Conservation (phyloP, 768 basidiomycete species). For the Boletus sp. region DNA sequence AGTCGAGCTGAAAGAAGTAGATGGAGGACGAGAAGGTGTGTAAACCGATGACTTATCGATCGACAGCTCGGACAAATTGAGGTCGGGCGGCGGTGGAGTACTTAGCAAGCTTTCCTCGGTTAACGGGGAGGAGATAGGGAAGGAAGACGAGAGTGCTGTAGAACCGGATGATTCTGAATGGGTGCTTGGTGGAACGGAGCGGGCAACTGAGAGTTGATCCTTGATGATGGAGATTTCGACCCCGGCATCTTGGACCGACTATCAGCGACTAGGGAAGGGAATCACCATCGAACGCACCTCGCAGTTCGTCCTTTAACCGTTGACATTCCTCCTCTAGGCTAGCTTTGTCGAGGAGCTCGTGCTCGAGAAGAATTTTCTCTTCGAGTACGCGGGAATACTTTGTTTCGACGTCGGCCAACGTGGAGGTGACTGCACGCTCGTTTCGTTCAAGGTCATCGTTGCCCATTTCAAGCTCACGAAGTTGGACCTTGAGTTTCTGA, state of each 20-base stretch:
- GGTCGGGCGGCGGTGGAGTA: constrained; percentile 56
- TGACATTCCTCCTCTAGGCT: constrained; percentile 88
- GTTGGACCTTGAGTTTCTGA: constrained; percentile 64
- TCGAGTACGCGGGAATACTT: constrained; percentile 90
- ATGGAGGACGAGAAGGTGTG: constrained; percentile 33
- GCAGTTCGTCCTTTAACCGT: constrained; percentile 85
- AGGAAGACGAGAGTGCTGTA: constrained; percentile 32
- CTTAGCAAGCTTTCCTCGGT: constrained; percentile 56
- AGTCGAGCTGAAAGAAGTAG: constrained; percentile 30
- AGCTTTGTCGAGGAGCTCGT: constrained; percentile 90
- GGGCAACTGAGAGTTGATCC: constrained; percentile 58
- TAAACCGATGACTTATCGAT: constrained; percentile 39
- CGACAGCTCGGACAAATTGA: constrained; percentile 56
- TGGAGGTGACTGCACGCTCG: constrained; percentile 84
- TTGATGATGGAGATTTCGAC: constrained; percentile 80
- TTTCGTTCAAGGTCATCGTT: constrained; percentile 97
- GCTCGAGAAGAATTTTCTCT: constrained; percentile 95
- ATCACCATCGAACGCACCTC: constrained; percentile 61
- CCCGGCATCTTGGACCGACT: constrained; percentile 61
- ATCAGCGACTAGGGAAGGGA: constrained; percentile 9
- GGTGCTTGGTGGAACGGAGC: constrained; percentile 30
- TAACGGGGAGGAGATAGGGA: constrained; percentile 30
- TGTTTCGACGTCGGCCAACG: constrained; percentile 77
- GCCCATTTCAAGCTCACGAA: constrained; percentile 92
- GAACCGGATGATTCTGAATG: constrained; percentile 26